These are phyloP conservation scores for Capsicum pubescens DNA, from an alignment of 257 asterid genomes.

Conservation along the genomic window DNA sequence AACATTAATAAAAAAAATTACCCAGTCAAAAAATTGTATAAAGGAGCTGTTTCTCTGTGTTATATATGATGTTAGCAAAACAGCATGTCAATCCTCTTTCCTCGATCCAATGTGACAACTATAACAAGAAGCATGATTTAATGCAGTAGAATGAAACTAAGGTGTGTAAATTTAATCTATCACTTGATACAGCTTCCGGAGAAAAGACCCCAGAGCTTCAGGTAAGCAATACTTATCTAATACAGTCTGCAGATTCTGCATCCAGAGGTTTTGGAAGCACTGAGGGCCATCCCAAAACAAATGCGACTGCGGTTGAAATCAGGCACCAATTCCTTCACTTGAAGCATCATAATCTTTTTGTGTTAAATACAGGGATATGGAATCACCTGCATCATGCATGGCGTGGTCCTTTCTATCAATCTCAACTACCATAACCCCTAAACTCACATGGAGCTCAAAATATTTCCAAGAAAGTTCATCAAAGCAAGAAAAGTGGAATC, in stretches of 20 bases:
- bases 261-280: not conserved
- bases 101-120: not conserved
- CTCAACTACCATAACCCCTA: not conserved
- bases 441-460: not conserved
- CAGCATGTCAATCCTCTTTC: not conserved
- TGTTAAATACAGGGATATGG: not conserved
- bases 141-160: not conserved
- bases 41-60: not conserved
- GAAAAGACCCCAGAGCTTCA: not conserved
- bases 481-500: not conserved
- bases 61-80: not conserved
- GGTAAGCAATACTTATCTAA: not conserved
- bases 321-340: not conserved
- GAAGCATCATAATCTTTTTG: not conserved
- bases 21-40: not conserved
- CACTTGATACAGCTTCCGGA: not conserved
- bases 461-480: slow-evolving; percentile 19
- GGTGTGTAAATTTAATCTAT: not conserved
- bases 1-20: not conserved
- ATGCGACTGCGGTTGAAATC: not conserved
- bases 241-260: not conserved
- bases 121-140: not conserved
- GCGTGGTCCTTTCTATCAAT: not conserved
- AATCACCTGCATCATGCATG: not conserved
- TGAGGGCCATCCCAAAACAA: not conserved